A percentile compares a stretch with the other conserved stretches of the same genome.
Conservation (phyloP, 2,329 filamentous ascomycete species). For the Apiospora koreana region DNA sequence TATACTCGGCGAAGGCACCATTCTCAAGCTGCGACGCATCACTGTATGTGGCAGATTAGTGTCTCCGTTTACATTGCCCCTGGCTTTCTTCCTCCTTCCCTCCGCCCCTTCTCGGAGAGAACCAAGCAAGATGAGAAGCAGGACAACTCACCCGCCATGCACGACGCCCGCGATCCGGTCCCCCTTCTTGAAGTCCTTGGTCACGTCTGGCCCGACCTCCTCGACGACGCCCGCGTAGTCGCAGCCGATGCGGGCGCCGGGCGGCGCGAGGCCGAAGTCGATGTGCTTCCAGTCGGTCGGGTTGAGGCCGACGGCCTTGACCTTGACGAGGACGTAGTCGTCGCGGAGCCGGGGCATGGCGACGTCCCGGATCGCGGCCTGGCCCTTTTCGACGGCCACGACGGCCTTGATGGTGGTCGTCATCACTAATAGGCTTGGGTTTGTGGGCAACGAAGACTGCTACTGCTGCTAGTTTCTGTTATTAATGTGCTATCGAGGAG, state of each 20-base stretch:
- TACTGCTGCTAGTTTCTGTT: neutral
- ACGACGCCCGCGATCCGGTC: conserved; percentile 46
- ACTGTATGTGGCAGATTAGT: conserved; percentile 17
- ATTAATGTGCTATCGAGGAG: neutral
- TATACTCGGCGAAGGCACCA: conserved; percentile 44
- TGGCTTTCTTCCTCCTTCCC: neutral
- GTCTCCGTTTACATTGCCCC: neutral
- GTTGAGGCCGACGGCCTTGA: conserved; percentile 36
- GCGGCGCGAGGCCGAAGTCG: conserved; percentile 15
- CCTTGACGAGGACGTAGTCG: conserved; percentile 34
- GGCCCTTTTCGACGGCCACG: conserved; percentile 20
- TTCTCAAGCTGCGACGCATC: conserved; percentile 39
- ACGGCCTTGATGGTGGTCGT: conserved; percentile 23
- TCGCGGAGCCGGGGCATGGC: conserved; percentile 22
- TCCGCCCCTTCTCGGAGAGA: too few species aligned
- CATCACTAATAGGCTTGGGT: neutral
- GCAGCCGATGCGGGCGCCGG: conserved; percentile 36
- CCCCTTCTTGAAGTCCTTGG: conserved; percentile 44
- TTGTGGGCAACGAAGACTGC: neutral
- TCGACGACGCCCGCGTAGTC: conserved; percentile 51
- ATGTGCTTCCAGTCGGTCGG: conserved; percentile 37
- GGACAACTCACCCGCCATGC: conserved; percentile 33
- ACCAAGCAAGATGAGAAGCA: neutral
- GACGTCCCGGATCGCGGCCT: conserved; percentile 26
- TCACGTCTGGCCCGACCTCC: conserved; percentile 44